phyloP scores from a whole-genome alignment of 129 eudicot genomes.

The Kitagawia praeruptora region DNA sequence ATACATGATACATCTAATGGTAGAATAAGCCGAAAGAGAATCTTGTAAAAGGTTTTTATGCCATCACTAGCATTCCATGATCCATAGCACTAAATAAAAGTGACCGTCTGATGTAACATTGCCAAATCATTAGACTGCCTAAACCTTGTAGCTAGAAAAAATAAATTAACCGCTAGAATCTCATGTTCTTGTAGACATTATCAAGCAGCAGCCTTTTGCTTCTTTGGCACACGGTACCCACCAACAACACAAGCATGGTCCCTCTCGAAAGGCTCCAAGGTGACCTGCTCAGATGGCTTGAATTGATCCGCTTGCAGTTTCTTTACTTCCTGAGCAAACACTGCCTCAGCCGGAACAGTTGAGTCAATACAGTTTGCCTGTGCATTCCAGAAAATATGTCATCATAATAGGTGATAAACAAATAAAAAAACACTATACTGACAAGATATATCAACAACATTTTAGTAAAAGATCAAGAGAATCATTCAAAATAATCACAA shows the following conservation, averaged over 20 bases:
- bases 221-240: conserved; percentile 65
- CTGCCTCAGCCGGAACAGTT: conserved; percentile 82
- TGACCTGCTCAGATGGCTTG: conserved; percentile 70
- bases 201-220: conserved; percentile 44
- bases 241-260: conserved; percentile 88
- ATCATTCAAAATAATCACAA: too few species aligned
- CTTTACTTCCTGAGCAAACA: conserved; percentile 78
- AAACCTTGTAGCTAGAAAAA: background rate
- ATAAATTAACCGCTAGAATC: background rate
- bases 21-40: background rate
- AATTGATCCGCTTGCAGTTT: conserved; percentile 75
- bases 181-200: background rate
- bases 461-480: background rate
- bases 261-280: conserved; percentile 75
- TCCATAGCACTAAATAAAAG: background rate
- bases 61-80: background rate
- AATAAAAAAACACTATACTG: background rate
- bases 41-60: background rate
- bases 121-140: background rate
- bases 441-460: background rate
- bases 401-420: background rate
- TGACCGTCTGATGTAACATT: background rate
- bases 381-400: background rate
- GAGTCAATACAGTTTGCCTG: conserved; percentile 98
- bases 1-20: background rate